A percentile compares a stretch with the other conserved stretches of the same genome.
phyloP scores from a whole-genome alignment of 495 filamentous ascomycete species.

The Aspergillus egyptiacus region DNA sequence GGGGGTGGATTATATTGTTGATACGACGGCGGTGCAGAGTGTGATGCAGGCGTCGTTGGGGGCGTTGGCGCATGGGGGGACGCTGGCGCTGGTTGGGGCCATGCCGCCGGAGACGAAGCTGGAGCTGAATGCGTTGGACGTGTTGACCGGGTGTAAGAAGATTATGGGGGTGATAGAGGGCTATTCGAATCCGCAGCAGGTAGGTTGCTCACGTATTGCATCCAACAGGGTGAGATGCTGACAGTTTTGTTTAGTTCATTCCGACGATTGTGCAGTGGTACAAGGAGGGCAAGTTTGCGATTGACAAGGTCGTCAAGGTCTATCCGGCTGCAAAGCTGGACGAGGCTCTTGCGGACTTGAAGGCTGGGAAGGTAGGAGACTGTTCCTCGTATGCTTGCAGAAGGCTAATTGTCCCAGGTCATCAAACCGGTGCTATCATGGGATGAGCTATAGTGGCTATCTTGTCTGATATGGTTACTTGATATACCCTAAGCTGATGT shows the following conservation, averaged over 20 bases:
- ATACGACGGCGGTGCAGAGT: conserved; percentile 34
- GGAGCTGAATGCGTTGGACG: conserved; percentile 21
- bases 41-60: conserved; percentile 30
- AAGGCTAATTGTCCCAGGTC: neutral
- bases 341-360: conserved; percentile 31
- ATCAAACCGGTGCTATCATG: neutral
- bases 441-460: neutral
- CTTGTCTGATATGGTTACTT: too few species aligned
- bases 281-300: conserved; percentile 36
- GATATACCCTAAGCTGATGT: neutral
- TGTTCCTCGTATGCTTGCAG: neutral
- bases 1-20: conserved; percentile 35
- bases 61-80: conserved; percentile 30
- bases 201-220: neutral
- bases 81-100: conserved; percentile 39
- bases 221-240: neutral
- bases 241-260: conserved; percentile 12
- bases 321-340: conserved; percentile 27
- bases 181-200: conserved; percentile 20
- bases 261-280: conserved; percentile 36
- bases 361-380: conserved; percentile 25
- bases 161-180: conserved; percentile 30
- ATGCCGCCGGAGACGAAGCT: conserved; percentile 30
- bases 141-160: conserved; percentile 25
- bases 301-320: conserved; percentile 31